Base-by-base conservation (phyloP, 495 filamentous ascomycete genomes). In the Neurospora sp. region DNA sequence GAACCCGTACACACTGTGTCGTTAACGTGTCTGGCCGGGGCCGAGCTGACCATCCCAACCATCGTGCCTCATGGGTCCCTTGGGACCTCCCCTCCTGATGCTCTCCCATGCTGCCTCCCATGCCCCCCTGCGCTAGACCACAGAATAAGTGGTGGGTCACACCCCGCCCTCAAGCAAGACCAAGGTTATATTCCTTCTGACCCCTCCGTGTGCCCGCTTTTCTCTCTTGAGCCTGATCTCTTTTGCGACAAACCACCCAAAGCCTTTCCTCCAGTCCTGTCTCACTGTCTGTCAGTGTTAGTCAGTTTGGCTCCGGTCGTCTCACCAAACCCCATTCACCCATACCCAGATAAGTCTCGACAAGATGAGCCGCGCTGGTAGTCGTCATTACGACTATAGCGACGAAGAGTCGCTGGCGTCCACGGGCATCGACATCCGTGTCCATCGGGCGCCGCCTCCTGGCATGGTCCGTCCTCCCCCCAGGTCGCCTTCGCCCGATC, bases 351-450 rank as follows among this genome's bases (percentile, higher is more conserved):
- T 2, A 42, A 41, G 27, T 39, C 3, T 16, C 8, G 27, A 20
- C 59, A 54, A 69, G 37, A 40, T 23, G 12, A 70, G 23, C 54
- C 70, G 16, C 42, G 27, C 69, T 39, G 23, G 7, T 69, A n/a
- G 38, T 48, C 73, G 76, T 20, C 37, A 79, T 79, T 75, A 74
- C 72, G 31, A 70, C 72, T 78, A 75, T 66, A 79, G 78, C 71
- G 78, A 79, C 76, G 78, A 79, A 31, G 78, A 79, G 74, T 78
- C 77, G 39, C 14, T 66, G 54, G 54, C 54, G 54, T 66, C 54
- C 54, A 66, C 54, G 54, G 54, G 54, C 54, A 75, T 87, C 74
- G 84, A 86, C 76, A 81, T 88, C 73, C 85, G 77, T 66, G 75
- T 85, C 46, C 78, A 79, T 16, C 83, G 80, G 76, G 72, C 38